phyloP scores from a whole-genome alignment of 208 protist genomes.

The Eutreptiella sp. region DNA sequence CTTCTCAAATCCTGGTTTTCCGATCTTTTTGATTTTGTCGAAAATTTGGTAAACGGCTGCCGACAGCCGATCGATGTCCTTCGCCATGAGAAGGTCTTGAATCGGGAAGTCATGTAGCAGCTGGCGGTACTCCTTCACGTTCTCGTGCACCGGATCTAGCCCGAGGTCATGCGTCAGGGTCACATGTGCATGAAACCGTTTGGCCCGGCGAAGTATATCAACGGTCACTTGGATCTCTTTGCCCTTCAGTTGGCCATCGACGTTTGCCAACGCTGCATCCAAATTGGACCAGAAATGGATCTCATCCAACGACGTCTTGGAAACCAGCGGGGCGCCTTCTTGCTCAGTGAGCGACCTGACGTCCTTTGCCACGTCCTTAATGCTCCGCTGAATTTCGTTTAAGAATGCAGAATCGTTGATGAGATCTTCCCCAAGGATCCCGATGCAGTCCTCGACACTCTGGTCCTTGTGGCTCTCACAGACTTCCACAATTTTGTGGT shows the following conservation, averaged over 20 bases:
- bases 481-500: no score
- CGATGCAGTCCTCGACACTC: no score
- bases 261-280: background rate
- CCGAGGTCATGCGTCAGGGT: background rate
- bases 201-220: background rate
- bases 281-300: constrained; percentile 10
- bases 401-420: no score
- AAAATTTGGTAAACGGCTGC: constrained; percentile 48
- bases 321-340: no score
- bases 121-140: background rate
- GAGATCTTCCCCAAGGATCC: no score
- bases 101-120: constrained; percentile 69
- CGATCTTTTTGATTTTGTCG: constrained; percentile 4
- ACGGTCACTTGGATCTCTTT: background rate
- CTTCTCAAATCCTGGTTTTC: constrained; percentile 29
- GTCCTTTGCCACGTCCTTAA: no score
- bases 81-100: constrained; percentile 43
- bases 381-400: no score
- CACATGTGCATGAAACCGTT: background rate
- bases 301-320: no score
- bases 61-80: constrained; percentile 41
- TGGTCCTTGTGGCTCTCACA: no score
- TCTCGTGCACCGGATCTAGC: background rate
- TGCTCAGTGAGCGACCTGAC: no score
- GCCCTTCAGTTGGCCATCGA: background rate